Evolutionary conservation across 495 filamentous ascomycete genomes (phyloP), one percentile per base, ranked within the genome.

Genomic region (Annulohypoxylon moriforme): DNA sequence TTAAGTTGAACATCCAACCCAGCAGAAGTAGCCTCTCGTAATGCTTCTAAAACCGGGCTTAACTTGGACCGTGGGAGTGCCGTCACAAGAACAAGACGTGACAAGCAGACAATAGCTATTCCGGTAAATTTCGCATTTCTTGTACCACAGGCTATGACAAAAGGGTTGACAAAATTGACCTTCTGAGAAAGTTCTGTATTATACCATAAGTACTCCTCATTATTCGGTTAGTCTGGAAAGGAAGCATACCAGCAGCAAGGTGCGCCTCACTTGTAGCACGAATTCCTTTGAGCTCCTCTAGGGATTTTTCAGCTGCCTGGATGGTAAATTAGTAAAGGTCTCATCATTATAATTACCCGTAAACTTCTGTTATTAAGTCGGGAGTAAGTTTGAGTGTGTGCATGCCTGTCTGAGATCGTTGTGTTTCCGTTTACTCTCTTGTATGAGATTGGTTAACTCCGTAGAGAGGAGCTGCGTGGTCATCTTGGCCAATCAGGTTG

Each of bases 1-100:
- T 98, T 99, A 56, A 99, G 87, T 74, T 99, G 96, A 2, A 98
- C 91, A 78, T 99, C 96, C 53, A 96, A 87, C 33, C 91, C 94
- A 86, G 80, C 73, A 24, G 73, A 80, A 3, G 92, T 91, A 56
- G 91, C 93, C 75, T 98, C 94, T 74, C 90, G 89, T 68, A 99
- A 84, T 0, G 94, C 94, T 57, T 94, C 91, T 11, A 99, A 84
- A 27, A 97, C 92, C 71, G 96, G 94, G 73, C 89, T 89, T 57
- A 99, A 80, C 63, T 92, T 83, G 7, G 86, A 83, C 66, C 86
- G 88, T 5, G 96, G 91, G 57, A 98, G 80, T 8, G 89, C 93
- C 66, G 89, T 87, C 25, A 91, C 89, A 22, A 96, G 89, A 64
- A 96, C 91, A 59, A 99, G 87, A 40, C 94, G 86, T 78, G 98